phyloP scores from a whole-genome alignment of 164 flowering plant genomes.

The Berberis thunbergii region DNA sequence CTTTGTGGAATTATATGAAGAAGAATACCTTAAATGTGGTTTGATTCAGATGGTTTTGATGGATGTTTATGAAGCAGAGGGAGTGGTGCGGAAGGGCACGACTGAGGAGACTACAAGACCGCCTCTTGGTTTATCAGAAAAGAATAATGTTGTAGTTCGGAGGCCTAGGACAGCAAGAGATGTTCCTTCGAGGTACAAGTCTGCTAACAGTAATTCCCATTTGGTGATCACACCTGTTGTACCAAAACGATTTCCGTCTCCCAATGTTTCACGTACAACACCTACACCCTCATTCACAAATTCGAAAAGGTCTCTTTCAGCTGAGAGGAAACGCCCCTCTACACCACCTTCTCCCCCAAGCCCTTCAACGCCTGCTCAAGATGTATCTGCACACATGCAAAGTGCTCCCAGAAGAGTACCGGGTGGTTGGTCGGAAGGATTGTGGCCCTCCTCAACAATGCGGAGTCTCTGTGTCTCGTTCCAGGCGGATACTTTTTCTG shows the following conservation, averaged over 20 bases:
- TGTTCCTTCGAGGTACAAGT: conserved; percentile 63
- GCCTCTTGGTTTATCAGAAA: conserved; percentile 47
- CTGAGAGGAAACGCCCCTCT: conserved; percentile 72
- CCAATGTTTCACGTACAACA: conserved; percentile 35
- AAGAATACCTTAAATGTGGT: conserved; percentile 40
- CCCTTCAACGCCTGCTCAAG: conserved; percentile 57
- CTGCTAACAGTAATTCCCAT: conserved; percentile 30
- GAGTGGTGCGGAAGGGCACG: conserved; percentile 29
- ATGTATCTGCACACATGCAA: conserved; percentile 34
- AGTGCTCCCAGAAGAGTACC: conserved; percentile 30
- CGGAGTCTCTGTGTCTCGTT: conserved; percentile 81
- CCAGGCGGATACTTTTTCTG: conserved; percentile 69
- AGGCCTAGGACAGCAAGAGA: conserved; percentile 31
- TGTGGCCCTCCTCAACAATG: conserved; percentile 86
- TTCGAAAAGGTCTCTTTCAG: conserved; percentile 65
- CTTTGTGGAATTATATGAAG: conserved; percentile 13
- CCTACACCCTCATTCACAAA: conserved; percentile 21
- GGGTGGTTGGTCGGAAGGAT: conserved; percentile 44
- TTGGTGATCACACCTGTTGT: conserved; percentile 26
- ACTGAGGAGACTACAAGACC: conserved; percentile 38
- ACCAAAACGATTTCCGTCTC: conserved; percentile 59
- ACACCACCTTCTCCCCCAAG: conserved; percentile 60
- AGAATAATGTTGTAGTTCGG: conserved; percentile 33
- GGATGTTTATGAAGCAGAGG: conserved; percentile 61
- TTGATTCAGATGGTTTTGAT: conserved; percentile 50